These are phyloP conservation scores for Polyplosphaeria fusca DNA, from an alignment of 495 filamentous ascomycete species.

Conservation along the genomic window DNA sequence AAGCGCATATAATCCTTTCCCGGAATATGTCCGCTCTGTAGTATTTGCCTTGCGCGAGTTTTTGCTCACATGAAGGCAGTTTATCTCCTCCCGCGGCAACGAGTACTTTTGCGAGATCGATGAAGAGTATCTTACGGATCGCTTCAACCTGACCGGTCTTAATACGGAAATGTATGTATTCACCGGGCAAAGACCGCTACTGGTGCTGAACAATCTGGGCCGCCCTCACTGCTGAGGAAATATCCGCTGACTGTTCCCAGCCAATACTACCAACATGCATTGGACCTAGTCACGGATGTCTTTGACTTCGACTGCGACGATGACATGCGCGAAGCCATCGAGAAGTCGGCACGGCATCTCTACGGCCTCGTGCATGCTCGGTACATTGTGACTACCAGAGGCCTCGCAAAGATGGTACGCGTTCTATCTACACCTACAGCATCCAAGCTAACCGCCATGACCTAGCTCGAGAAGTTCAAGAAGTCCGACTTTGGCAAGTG, in stretches of 20 bases:
- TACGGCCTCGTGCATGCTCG: conserved; percentile 96
- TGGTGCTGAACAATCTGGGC: too few relatives aligned
- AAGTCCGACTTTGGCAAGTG: conserved; percentile 98
- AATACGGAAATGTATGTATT: conserved; percentile 97
- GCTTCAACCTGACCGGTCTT: conserved; percentile 96
- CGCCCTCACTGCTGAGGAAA: too few relatives aligned
- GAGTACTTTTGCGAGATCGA: conserved; percentile 99
- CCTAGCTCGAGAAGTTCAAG: conserved; percentile 95
- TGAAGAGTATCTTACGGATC: conserved; percentile 96
- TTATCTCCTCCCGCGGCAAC: conserved; percentile 95
- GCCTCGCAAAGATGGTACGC: conserved; percentile 91
- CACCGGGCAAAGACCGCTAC: too few relatives aligned
- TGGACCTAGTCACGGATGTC: conserved; percentile 99
- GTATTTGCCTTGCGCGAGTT: too few relatives aligned
- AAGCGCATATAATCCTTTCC: too few relatives aligned
- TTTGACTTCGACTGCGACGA: conserved; percentile 99
- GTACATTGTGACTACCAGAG: conserved; percentile 95
- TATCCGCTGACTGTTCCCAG: too few relatives aligned
- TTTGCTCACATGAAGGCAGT: conserved; percentile 52
- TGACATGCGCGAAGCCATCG: conserved; percentile 94
- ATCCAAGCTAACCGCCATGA: conserved; percentile 4
- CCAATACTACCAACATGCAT: conserved; percentile 98
- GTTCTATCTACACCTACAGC: neutral
- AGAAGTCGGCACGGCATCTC: conserved; percentile 93
- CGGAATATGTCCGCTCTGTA: too few relatives aligned